Evolutionary conservation across 306 rosid genomes (phyloP).

Genomic region (Mucuna pruriens): DNA sequence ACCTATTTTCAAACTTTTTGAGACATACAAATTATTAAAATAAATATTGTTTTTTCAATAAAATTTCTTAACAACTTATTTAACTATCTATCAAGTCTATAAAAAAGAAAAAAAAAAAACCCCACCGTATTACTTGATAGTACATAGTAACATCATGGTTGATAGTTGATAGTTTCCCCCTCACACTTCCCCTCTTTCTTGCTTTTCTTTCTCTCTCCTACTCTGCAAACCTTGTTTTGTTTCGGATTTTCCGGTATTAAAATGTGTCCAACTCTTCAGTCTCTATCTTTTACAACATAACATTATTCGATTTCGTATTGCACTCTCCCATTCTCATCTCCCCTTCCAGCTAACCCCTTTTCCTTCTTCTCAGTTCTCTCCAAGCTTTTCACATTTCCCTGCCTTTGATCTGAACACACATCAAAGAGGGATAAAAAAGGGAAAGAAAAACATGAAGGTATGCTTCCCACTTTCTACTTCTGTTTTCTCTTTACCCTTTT

Average conservation of each 20-base stretch:
- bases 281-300: constrained; percentile 38
- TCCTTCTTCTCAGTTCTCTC: background rate
- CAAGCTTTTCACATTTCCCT: background rate
- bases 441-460: constrained; percentile 66
- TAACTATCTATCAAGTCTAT: too few species aligned
- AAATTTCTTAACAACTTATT: too few species aligned
- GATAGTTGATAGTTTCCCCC: background rate
- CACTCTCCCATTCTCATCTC: constrained; percentile 28
- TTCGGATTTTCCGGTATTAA: constrained; percentile 63
- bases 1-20: too few species aligned
- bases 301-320: constrained; percentile 59
- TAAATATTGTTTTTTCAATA: too few species aligned
- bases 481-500: background rate
- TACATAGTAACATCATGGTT: too few species aligned
- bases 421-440: background rate
- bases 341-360: background rate
- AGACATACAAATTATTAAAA: too few species aligned
- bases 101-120: too few species aligned
- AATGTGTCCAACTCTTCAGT: constrained; percentile 30
- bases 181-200: constrained; percentile 17
- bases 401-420: constrained; percentile 39
- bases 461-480: constrained; percentile 45
- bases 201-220: constrained; percentile 64
- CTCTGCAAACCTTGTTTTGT: constrained; percentile 76
- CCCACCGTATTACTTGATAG: background rate